phyloP scores from a whole-genome alignment of 2,329 filamentous ascomycete species.

The Ustulina deusta region DNA sequence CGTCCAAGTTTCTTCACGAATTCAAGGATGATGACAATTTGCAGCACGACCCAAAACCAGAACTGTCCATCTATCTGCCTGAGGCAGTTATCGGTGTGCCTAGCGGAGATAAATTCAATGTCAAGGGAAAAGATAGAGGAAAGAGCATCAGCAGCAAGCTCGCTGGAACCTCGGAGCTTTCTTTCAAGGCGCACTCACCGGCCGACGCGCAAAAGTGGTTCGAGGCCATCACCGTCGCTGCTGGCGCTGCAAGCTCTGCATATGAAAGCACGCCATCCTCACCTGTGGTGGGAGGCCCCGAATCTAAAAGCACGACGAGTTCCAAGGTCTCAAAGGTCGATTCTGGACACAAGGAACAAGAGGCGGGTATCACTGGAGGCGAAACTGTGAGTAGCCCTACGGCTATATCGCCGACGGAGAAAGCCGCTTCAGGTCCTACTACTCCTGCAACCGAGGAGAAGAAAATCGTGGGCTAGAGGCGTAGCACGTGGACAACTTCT shows the following conservation, averaged over 20 bases:
- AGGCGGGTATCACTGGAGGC: slow-evolving; percentile 59
- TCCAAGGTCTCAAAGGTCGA: slow-evolving; percentile 44
- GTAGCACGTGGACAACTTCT: slow-evolving; percentile 28
- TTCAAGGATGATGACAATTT: slow-evolving; percentile 90
- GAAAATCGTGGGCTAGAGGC: slow-evolving; percentile 45
- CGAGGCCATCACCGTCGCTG: slow-evolving; percentile 73
- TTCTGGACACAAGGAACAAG: slow-evolving; percentile 57
- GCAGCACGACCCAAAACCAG: slow-evolving; percentile 79
- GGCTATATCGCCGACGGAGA: slow-evolving; percentile 47
- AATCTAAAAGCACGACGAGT: slow-evolving; percentile 41
- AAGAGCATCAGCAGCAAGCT: slow-evolving; percentile 85
- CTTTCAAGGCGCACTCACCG: slow-evolving; percentile 87
- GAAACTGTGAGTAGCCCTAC: slow-evolving; percentile 51
- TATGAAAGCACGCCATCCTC: slow-evolving; percentile 53
- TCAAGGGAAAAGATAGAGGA: slow-evolving; percentile 94
- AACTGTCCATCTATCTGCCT: slow-evolving; percentile 90
- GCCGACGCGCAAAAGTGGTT: slow-evolving; percentile 89
- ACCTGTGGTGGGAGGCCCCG: slow-evolving; percentile 46
- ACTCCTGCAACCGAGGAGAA: slow-evolving; percentile 43
- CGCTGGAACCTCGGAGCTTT: slow-evolving; percentile 80
- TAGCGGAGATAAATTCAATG: slow-evolving; percentile 85
- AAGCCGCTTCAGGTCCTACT: slow-evolving; percentile 30
- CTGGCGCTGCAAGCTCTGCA: slow-evolving; percentile 62
- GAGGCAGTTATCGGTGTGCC: slow-evolving; percentile 82
- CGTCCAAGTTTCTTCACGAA: slow-evolving; percentile 90